Conservation (phyloP, 1,139 yeast genomes). For the Zhuliangozyma parablackwelliae region DNA sequence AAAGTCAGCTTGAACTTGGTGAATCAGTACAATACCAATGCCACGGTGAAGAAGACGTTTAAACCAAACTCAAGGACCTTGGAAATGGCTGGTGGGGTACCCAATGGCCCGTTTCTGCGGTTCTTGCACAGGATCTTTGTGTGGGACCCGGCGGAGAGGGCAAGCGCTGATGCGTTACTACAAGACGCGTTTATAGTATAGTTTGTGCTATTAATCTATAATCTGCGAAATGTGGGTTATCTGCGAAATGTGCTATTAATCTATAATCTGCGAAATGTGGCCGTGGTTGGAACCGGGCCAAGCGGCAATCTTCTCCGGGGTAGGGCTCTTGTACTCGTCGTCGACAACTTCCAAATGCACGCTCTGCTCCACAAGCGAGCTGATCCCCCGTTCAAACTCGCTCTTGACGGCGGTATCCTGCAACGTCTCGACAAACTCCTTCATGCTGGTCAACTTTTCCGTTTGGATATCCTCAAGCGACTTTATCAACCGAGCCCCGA, state of each 20-base stretch:
- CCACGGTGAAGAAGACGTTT: slow-evolving; percentile 22
- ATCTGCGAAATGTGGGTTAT: background rate
- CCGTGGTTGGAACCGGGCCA: slow-evolving; percentile 72
- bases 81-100: slow-evolving; percentile 32
- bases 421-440: slow-evolving; percentile 6
- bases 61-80: slow-evolving; percentile 28
- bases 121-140: slow-evolving; percentile 40
- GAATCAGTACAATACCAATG: slow-evolving; percentile 17
- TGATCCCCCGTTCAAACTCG: slow-evolving; percentile 6
- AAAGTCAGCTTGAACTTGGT: slow-evolving; percentile 28
- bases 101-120: slow-evolving; percentile 16
- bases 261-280: slow-evolving; percentile 21
- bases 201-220: background rate
- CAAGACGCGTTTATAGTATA: slow-evolving; percentile 23
- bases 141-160: slow-evolving; percentile 54
- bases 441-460: slow-evolving; percentile 25
- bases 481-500: slow-evolving; percentile 46
- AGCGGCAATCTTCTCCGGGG: slow-evolving; percentile 47
- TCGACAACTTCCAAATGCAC: slow-evolving; percentile 17
- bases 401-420: slow-evolving; percentile 4
- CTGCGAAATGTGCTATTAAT: slow-evolving; percentile 23
- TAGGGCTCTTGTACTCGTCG: slow-evolving; percentile 20
- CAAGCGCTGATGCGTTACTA: slow-evolving; percentile 40
- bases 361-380: slow-evolving; percentile 8
- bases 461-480: slow-evolving; percentile 43